Conservation (phyloP, 768 basidiomycete genomes). For the Nidula microcarpa region DNA sequence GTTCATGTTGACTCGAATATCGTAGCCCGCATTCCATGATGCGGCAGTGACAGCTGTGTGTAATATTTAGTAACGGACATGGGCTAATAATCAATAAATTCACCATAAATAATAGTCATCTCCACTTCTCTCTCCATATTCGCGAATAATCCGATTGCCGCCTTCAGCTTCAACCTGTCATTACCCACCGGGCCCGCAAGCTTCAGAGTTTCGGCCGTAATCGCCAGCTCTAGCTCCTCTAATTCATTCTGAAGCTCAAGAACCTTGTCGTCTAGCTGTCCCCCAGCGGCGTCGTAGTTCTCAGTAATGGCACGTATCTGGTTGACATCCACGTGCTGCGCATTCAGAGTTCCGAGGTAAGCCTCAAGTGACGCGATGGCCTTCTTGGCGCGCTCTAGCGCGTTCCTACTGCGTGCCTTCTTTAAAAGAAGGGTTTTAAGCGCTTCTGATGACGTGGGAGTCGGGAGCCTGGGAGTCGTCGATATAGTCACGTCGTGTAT, state of each 20-base stretch:
- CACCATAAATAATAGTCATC: constrained; percentile 36
- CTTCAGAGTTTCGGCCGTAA: constrained; percentile 16
- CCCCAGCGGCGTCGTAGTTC: constrained; percentile 27
- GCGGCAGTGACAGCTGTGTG: constrained; percentile 29
- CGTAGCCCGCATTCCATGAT: constrained; percentile 35
- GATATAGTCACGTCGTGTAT: constrained; percentile 43
- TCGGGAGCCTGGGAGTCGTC: constrained; percentile 7
- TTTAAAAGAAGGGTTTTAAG: constrained; percentile 19
- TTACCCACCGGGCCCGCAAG: constrained; percentile 12
- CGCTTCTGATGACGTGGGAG: constrained; percentile 16
- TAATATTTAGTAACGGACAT: neutral
- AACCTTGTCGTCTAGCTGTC: constrained; percentile 26
- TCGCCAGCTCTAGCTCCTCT: constrained; percentile 14
- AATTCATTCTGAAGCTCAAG: constrained; percentile 24
- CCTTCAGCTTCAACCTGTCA: constrained; percentile 23
- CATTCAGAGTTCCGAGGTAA: constrained; percentile 30
- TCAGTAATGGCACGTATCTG: constrained; percentile 24
- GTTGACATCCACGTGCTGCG: constrained; percentile 23
- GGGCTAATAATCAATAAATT: neutral
- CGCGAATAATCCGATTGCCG: constrained; percentile 31
- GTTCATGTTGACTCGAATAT: constrained; percentile 40
- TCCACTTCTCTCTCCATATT: constrained; percentile 30
- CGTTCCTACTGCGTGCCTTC: constrained; percentile 20
- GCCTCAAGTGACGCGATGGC: constrained; percentile 23
- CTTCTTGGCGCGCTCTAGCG: constrained; percentile 24